These are phyloP conservation scores for Flueggea neowawraea DNA, from an alignment of 441 rosid species.

Conservation along the genomic window DNA sequence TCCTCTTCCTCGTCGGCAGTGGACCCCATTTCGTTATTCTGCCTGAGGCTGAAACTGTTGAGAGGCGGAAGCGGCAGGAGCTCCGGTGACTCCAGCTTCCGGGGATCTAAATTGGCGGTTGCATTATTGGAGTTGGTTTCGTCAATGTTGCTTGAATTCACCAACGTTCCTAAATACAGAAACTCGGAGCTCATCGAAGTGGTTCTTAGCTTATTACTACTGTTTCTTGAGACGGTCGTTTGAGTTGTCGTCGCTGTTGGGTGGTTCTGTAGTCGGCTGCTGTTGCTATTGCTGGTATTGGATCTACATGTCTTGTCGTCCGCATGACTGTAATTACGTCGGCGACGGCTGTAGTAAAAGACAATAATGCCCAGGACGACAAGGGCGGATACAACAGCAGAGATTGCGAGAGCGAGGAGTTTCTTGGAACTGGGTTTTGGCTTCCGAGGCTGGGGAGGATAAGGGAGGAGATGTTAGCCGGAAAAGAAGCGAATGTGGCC, in stretches of 20 bases:
- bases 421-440: constrained; percentile 42
- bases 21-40: constrained; percentile 17
- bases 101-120: constrained; percentile 30
- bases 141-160: constrained; percentile 32
- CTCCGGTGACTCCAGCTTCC: constrained; percentile 89
- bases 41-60: constrained; percentile 21
- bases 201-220: constrained; percentile 34
- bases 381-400: constrained; percentile 54
- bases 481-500: constrained; percentile 70
- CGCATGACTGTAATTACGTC: constrained; percentile 14
- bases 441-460: constrained; percentile 53
- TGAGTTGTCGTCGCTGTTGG: constrained; percentile 13
- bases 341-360: constrained; percentile 46
- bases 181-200: constrained; percentile 63
- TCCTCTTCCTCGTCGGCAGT: constrained; percentile 61
- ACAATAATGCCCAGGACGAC: constrained; percentile 32
- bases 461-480: constrained; percentile 92
- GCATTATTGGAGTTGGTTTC: constrained; percentile 26
- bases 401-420: constrained; percentile 48
- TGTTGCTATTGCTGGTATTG: constrained; percentile 31
- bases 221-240: constrained; percentile 3
- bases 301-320: constrained; percentile 52
- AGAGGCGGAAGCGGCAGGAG: constrained; percentile 88
- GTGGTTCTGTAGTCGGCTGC: not conserved
- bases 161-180: constrained; percentile 57